Percentiles rank a stretch among this genome's conserved stretches.
These are phyloP conservation scores for Amesomyces nigricolor DNA, from an alignment of 2,329 filamentous ascomycete genomes.

Conservation along the genomic window DNA sequence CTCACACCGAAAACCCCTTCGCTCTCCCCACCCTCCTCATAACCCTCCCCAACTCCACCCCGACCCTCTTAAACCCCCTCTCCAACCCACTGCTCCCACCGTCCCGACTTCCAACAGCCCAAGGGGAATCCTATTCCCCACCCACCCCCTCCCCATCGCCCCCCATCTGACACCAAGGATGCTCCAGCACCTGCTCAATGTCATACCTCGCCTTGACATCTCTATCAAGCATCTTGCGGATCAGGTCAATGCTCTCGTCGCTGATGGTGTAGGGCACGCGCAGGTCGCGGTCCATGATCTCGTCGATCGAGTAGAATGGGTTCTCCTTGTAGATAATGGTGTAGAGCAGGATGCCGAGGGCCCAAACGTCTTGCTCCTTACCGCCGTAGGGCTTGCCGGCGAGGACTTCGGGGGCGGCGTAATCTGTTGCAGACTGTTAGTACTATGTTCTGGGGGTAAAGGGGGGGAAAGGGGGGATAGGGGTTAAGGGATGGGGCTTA, in stretches of 20 bases:
- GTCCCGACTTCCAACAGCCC: too few relatives aligned
- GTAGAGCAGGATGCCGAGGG: conserved; percentile 91
- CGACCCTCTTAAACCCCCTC: neutral
- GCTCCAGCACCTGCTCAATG: conserved; percentile 82
- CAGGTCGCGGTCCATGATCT: conserved; percentile 96
- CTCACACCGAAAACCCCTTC: too few relatives aligned
- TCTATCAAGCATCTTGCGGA: conserved; percentile 86
- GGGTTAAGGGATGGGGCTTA: too few relatives aligned
- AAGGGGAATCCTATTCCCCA: neutral
- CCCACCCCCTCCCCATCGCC: neutral
- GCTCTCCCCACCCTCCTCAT: neutral
- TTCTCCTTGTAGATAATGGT: conserved; percentile 99
- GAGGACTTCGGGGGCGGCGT: conserved; percentile 95
- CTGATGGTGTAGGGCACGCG: conserved; percentile 84
- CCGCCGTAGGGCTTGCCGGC: conserved; percentile 87
- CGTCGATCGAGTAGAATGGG: conserved; percentile 96
- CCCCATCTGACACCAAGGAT: conserved; percentile 63
- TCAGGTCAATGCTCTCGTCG: conserved; percentile 87
- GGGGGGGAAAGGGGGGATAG: too few relatives aligned
- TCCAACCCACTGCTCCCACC: too few relatives aligned
- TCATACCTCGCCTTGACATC: conserved; percentile 76
- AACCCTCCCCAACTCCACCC: neutral
- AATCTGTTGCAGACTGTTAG: conserved; percentile 57
- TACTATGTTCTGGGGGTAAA: neutral
- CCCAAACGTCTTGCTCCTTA: conserved; percentile 98